Conservation (phyloP, 2,329 filamentous ascomycete genomes). For the Colletotrichum nymphaeae region DNA sequence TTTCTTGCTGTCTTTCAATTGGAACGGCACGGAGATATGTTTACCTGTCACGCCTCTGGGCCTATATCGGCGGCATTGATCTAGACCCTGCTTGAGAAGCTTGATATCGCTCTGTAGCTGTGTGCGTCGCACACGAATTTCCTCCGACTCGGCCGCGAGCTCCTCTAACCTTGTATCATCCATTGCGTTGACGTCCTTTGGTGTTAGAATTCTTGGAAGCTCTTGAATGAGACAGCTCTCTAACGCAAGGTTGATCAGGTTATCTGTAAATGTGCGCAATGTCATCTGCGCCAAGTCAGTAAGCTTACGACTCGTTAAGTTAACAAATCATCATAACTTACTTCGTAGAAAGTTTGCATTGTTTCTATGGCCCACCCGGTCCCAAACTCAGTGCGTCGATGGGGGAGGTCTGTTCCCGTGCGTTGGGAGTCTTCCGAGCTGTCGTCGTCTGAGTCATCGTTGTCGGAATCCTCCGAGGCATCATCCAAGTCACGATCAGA, state of each 20-base stretch:
- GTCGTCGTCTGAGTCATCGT: no score
- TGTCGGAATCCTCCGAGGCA: background rate
- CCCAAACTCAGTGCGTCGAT: slow-evolving; percentile 44
- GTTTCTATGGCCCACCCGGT: slow-evolving; percentile 55
- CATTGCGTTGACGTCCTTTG: slow-evolving; percentile 49
- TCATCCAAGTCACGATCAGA: slow-evolving; percentile 11
- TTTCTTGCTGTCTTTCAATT: no score
- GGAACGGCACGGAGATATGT: background rate
- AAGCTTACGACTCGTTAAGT: background rate
- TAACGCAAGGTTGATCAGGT: slow-evolving; percentile 58
- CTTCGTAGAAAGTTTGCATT: slow-evolving; percentile 57
- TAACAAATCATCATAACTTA: slow-evolving; percentile 35
- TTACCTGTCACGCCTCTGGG: background rate
- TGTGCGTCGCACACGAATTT: slow-evolving; percentile 32
- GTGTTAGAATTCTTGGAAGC: slow-evolving; percentile 54
- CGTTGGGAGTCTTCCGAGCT: no score
- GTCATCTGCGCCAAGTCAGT: slow-evolving; percentile 47
- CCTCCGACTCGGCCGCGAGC: slow-evolving; percentile 47
- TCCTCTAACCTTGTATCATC: slow-evolving; percentile 42
- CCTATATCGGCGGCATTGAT: slow-evolving; percentile 38
- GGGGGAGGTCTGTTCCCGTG: background rate
- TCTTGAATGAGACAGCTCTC: slow-evolving; percentile 59
- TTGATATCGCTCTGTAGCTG: slow-evolving; percentile 31
- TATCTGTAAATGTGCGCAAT: slow-evolving; percentile 57
- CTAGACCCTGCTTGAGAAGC: slow-evolving; percentile 37